Percentiles rank a stretch among this genome's conserved stretches.
Conservation (phyloP, 2,329 filamentous ascomycete genomes). For the Colletotrichum sp. region DNA sequence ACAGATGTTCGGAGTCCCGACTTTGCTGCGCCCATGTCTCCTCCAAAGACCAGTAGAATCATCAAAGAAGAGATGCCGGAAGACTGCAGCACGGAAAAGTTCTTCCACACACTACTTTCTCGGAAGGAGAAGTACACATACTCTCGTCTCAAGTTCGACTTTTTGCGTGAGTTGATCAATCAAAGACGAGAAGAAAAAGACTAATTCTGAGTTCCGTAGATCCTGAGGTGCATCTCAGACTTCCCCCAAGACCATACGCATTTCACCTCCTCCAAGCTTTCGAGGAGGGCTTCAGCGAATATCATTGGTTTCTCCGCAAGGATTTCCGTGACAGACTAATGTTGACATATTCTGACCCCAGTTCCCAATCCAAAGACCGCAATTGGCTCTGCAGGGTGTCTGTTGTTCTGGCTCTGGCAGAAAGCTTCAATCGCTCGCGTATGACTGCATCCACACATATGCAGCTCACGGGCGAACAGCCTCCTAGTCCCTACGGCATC, state of each 20-base stretch:
- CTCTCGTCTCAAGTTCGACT: conserved; percentile 21
- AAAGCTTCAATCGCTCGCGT: conserved; percentile 17
- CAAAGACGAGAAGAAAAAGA: not conserved
- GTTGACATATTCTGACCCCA: conserved; percentile 19
- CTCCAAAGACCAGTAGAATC: not conserved
- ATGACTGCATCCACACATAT: not conserved
- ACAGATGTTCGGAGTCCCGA: not conserved
- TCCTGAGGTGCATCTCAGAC: conserved; percentile 17
- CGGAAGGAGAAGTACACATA: conserved; percentile 20
- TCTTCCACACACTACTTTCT: conserved; percentile 19
- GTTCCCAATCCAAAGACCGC: conserved; percentile 20
- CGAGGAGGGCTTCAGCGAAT: conserved; percentile 25
- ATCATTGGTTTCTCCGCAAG: conserved; percentile 23
- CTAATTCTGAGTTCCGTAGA: not conserved
- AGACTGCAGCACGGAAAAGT: conserved; percentile 20
- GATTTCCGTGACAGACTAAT: conserved; percentile 14
- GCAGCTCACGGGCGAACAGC: not conserved
- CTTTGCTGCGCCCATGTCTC: not conserved
- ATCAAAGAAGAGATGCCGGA: conserved; percentile 3
- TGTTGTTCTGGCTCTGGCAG: conserved; percentile 22
- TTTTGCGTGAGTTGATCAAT: conserved; percentile 9
- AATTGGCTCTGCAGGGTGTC: conserved; percentile 24
- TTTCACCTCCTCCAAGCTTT: conserved; percentile 20
- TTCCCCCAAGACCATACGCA: conserved; percentile 20
- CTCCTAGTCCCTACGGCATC: not conserved